Percentiles rank a stretch among this genome's conserved stretches.
These are phyloP conservation scores for Pachysandra terminalis DNA, from an alignment of 164 flowering plant genomes.

Conservation along the genomic window DNA sequence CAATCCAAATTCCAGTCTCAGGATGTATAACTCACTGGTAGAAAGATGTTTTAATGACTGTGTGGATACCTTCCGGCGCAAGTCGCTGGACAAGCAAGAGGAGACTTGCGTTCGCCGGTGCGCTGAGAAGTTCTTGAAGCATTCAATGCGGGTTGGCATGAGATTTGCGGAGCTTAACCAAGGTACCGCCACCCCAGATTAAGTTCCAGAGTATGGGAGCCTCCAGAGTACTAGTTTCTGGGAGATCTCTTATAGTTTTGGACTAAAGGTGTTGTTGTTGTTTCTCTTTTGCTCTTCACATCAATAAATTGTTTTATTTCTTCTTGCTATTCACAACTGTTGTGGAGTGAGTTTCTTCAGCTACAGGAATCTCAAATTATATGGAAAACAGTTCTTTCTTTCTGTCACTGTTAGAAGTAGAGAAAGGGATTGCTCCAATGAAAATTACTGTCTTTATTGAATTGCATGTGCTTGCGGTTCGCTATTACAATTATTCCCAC, in stretches of 20 bases:
- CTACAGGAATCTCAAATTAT: no score
- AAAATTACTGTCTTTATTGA: no score
- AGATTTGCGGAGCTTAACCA: slow-evolving; percentile 91
- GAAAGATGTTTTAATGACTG: slow-evolving; percentile 92
- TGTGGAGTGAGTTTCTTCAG: no score
- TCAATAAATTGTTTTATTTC: no score
- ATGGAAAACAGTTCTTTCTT: no score
- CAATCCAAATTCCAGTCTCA: slow-evolving; percentile 60
- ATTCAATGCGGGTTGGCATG: slow-evolving; percentile 88
- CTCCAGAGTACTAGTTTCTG: background rate
- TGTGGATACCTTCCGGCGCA: slow-evolving; percentile 77
- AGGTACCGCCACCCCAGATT: slow-evolving; percentile 75
- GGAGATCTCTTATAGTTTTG: background rate
- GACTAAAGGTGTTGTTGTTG: background rate
- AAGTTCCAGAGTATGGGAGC: slow-evolving; percentile 8
- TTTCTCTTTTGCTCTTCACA: no score
- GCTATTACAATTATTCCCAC: no score
- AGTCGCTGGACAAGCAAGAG: slow-evolving; percentile 88
- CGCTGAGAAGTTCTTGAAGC: slow-evolving; percentile 90
- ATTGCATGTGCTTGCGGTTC: no score
- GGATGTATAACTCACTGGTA: slow-evolving; percentile 89
- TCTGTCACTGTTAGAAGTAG: no score
- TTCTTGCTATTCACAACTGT: no score
- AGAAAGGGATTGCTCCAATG: no score
- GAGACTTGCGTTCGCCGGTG: slow-evolving; percentile 80